These are phyloP conservation scores for Euphrasia arctica DNA, from an alignment of 305 asterid genomes.

Conservation along the genomic window DNA sequence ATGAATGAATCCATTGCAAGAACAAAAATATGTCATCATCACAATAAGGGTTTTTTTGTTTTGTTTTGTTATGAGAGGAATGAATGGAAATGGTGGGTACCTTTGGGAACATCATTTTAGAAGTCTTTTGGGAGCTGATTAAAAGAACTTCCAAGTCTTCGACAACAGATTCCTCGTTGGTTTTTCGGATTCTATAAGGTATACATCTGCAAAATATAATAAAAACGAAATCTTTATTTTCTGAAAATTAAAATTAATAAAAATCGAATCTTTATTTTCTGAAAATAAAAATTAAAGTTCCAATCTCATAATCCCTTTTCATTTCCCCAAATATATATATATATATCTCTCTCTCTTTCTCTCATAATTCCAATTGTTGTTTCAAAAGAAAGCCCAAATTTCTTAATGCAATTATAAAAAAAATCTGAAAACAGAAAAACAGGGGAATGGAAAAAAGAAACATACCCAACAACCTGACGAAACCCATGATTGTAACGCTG, in stretches of 20 bases:
- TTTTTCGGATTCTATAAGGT: constrained; percentile 48
- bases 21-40: too few relatives aligned
- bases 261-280: too few relatives aligned
- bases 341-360: too few relatives aligned
- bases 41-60: background rate
- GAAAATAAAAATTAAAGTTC: too few relatives aligned
- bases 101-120: constrained; percentile 66
- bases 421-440: too few relatives aligned
- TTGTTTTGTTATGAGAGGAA: background rate
- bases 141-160: constrained; percentile 64
- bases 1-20: background rate
- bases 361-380: too few relatives aligned
- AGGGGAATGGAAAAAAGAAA: background rate
- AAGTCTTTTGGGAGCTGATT: constrained; percentile 54
- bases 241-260: too few relatives aligned
- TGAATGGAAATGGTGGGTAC: constrained; percentile 22
- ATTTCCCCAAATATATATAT: too few relatives aligned
- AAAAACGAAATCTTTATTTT: too few relatives aligned
- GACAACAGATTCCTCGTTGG: constrained; percentile 27
- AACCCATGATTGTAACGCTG: constrained; percentile 70
- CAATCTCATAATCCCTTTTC: too few relatives aligned
- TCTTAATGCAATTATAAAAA: too few relatives aligned
- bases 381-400: too few relatives aligned
- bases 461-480: constrained; percentile 85
- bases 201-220: constrained; percentile 44